Evolutionary conservation across 75 land plant genomes (phyloP), one percentile per base, ranked within the genome.

Genomic region (Pinus taeda): DNA sequence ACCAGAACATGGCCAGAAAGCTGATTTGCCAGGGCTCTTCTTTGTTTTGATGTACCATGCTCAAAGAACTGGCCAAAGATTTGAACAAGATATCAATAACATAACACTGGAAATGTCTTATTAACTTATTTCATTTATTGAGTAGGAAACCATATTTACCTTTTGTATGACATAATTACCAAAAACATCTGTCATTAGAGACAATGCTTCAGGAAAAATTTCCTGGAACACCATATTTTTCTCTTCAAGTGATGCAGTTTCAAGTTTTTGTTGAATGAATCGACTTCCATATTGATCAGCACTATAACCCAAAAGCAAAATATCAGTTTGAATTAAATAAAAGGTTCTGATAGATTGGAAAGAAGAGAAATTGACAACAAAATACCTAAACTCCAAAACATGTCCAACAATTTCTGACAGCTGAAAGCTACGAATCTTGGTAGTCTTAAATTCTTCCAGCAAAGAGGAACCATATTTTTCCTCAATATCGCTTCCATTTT

Each of bases 111-210:
- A 74, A 57, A 57, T 56, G 2, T 74, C 30, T 13, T 17, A 33
- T 33, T 33, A 33, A 33, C 33, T 57, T 20, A 29, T 26, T 30
- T 12, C 18, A 75, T 29, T 37, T n/a, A n/a, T 24, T 73, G 55
- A 79, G 42, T 12, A 30, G 17, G 14, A 29, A 17, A 71, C 7
- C 60, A 14, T 15, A n/a, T 53, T 80, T 75, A 97, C 99, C 95
- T 97, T 97, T 30, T 97, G 99, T 76, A 97, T 95, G 55, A 97
- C 98, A 86, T 97, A 97, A 36, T 97, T 97, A n/a, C 99, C 99
- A 88, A 97, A 97, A 4, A 97, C 99, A 83, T 97, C 99, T 67
- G 96, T 93, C 95, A 97, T 97, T 36, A 97, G 77, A 55, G 83
- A 84, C 58, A 93, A 78, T 33, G 98, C 99, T 76, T 89, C 98